Percentiles rank a stretch among this genome's conserved stretches.
These are phyloP conservation scores for Tolypocladium paradoxum DNA, from an alignment of 2,329 filamentous ascomycete genomes.

Conservation along the genomic window DNA sequence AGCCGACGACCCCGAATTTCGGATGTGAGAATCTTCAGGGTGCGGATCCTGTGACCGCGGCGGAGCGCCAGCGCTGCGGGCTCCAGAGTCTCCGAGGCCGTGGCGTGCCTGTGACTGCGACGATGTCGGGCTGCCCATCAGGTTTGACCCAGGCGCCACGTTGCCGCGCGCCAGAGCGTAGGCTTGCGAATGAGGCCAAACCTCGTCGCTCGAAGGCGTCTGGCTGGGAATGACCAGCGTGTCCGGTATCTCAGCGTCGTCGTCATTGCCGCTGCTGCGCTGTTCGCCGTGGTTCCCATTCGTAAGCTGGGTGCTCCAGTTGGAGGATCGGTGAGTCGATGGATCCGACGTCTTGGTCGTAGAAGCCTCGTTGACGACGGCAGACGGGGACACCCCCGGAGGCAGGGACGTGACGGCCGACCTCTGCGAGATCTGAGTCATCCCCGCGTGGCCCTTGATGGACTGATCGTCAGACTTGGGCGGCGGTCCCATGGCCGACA, in stretches of 20 bases:
- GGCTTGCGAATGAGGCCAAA: slow-evolving; percentile 49
- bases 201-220: slow-evolving; percentile 38
- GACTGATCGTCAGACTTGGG: slow-evolving; percentile 25
- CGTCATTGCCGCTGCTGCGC: slow-evolving; percentile 17
- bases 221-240: slow-evolving; percentile 38
- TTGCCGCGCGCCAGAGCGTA: slow-evolving; percentile 35
- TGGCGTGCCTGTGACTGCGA: slow-evolving; percentile 21
- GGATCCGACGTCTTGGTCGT: slow-evolving; percentile 82
- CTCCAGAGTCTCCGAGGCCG: slow-evolving; percentile 14
- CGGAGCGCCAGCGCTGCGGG: slow-evolving; percentile 22
- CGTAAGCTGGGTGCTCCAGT: slow-evolving; percentile 60
- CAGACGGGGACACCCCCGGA: slow-evolving; percentile 46
- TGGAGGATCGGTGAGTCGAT: slow-evolving; percentile 51
- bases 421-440: slow-evolving; percentile 52
- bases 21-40: slow-evolving; percentile 8
- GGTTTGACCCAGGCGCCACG: slow-evolving; percentile 12
- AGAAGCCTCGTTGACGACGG: slow-evolving; percentile 71
- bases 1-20: slow-evolving; percentile 24
- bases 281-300: slow-evolving; percentile 50
- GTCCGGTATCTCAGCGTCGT: slow-evolving; percentile 39
- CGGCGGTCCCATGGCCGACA: slow-evolving; percentile 39
- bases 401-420: slow-evolving; percentile 50
- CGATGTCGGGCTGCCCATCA: slow-evolving; percentile 26
- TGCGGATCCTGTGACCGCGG: slow-evolving; percentile 22
- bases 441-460: slow-evolving; percentile 30